Conservation (phyloP, 164 flowering plant species). For the Buxus sempervirens region DNA sequence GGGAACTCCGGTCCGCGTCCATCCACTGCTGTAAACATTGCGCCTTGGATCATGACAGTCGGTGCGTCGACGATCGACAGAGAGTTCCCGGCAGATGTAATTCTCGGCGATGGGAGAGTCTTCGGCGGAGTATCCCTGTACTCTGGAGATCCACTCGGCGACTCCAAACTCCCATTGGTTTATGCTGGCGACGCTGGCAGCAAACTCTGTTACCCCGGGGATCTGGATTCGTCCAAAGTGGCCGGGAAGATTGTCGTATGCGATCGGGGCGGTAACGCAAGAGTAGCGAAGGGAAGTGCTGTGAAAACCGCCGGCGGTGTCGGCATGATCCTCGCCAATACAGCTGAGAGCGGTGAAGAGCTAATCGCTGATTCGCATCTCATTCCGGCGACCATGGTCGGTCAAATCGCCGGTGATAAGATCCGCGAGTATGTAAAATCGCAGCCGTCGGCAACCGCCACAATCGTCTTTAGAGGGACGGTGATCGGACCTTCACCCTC, state of each 20-base stretch:
- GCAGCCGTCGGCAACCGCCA: slow-evolving; percentile 11
- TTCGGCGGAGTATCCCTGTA: slow-evolving; percentile 10
- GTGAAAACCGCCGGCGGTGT: slow-evolving; percentile 30
- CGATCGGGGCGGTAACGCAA: slow-evolving; percentile 13
- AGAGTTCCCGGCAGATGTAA: slow-evolving; percentile 12
- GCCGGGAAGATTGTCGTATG: slow-evolving; percentile 25
- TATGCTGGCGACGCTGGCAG: slow-evolving; percentile 8
- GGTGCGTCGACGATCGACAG: slow-evolving; percentile 11
- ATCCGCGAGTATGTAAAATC: slow-evolving; percentile 14
- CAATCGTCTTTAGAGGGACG: slow-evolving; percentile 21
- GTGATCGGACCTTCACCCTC: slow-evolving; percentile 17
- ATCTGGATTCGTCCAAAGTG: background rate
- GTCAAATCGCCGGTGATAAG: slow-evolving; percentile 5
- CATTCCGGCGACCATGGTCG: slow-evolving; percentile 18
- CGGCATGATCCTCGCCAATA: slow-evolving; percentile 27
- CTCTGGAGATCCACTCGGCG: slow-evolving; percentile 9
- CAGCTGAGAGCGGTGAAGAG: slow-evolving; percentile 8
- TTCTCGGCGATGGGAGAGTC: slow-evolving; percentile 8
- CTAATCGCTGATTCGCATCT: slow-evolving; percentile 21
- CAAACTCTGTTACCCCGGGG: slow-evolving; percentile 1
- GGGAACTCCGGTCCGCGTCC: slow-evolving; percentile 9
- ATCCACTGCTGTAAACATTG: background rate
- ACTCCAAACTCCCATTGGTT: slow-evolving; percentile 9
- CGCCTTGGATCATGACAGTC: slow-evolving; percentile 11
- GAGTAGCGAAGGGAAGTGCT: slow-evolving; percentile 20